Evolutionary conservation across 75 land plant genomes (phyloP).

Genomic region (Sequoia sempervirens): DNA sequence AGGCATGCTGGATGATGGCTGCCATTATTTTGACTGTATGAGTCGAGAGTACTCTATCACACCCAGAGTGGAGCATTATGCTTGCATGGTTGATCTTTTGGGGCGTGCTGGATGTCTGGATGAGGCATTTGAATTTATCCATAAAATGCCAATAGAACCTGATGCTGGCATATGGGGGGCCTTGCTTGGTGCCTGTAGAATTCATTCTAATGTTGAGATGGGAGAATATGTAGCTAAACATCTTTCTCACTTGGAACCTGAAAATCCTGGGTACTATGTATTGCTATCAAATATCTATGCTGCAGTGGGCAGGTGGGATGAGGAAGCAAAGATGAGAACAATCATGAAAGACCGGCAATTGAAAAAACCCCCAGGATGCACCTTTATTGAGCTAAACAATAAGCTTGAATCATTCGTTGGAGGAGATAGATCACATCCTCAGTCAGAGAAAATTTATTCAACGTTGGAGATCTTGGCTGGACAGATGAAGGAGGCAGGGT

Average conservation of each 20-base stretch:
- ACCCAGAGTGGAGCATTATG: slow-evolving; percentile 31
- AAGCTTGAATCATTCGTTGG: slow-evolving; percentile 19
- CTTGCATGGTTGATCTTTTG: slow-evolving; percentile 48
- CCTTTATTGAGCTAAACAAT: slow-evolving; percentile 26
- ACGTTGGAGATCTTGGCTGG: slow-evolving; percentile 19
- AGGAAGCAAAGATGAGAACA: slow-evolving; percentile 18
- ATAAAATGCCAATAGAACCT: slow-evolving; percentile 28
- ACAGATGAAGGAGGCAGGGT: slow-evolving; percentile 8
- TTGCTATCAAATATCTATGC: slow-evolving; percentile 50
- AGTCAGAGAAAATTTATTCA: slow-evolving; percentile 3
- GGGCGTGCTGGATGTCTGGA: slow-evolving; percentile 37
- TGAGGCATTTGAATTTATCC: slow-evolving; percentile 21
- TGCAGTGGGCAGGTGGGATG: slow-evolving; percentile 36
- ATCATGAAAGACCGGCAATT: slow-evolving; percentile 22
- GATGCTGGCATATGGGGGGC: slow-evolving; percentile 33
- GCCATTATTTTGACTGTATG: slow-evolving; percentile 15
- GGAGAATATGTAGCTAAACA: slow-evolving; percentile 23
- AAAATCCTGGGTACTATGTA: slow-evolving; percentile 29
- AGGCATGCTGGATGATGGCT: slow-evolving; percentile 12
- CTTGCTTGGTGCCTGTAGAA: slow-evolving; percentile 31
- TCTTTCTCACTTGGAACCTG: slow-evolving; percentile 13
- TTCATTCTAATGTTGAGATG: slow-evolving; percentile 18
- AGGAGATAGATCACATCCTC: slow-evolving; percentile 17
- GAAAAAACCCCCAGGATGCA: slow-evolving; percentile 30
- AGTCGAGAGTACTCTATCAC: slow-evolving; percentile 11